A percentile compares a stretch with the other conserved stretches of the same genome.
Conservation (phyloP, 106 monocot genomes). For the Allium cepa region DNA sequence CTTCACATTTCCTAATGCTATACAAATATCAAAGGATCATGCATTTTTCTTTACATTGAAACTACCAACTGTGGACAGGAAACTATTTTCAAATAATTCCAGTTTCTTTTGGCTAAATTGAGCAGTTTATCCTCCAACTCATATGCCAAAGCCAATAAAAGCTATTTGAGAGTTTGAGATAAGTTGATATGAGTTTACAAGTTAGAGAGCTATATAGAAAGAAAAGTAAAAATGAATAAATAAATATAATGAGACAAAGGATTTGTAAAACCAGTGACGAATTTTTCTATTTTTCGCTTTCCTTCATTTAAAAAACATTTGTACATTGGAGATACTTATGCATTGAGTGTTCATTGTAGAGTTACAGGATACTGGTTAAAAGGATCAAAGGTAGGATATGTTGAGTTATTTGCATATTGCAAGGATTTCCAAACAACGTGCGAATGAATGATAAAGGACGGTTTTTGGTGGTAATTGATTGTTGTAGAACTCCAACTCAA, state of each 20-base stretch:
- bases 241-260: too few relatives aligned
- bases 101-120: neutral
- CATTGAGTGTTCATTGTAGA: slow-evolving; percentile 17
- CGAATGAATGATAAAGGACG: slow-evolving; percentile 51
- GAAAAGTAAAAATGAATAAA: too few relatives aligned
- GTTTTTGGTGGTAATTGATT: slow-evolving; percentile 92
- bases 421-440: slow-evolving; percentile 89
- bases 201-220: too few relatives aligned
- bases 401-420: slow-evolving; percentile 75
- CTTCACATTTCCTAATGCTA: slow-evolving; percentile 81
- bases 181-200: too few relatives aligned
- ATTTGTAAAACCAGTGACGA: too few relatives aligned
- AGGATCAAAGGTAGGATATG: slow-evolving; percentile 31
- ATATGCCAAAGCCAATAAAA: too few relatives aligned
- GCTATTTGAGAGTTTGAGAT: too few relatives aligned
- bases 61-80: slow-evolving; percentile 75
- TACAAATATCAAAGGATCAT: slow-evolving; percentile 74
- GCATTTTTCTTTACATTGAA: slow-evolving; percentile 82
- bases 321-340: too few relatives aligned
- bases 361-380: slow-evolving; percentile 82
- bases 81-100: neutral
- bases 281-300: too few relatives aligned
- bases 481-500: slow-evolving; percentile 58
- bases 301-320: too few relatives aligned
- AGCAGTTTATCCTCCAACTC: neutral